Percentiles rank a stretch among this genome's conserved stretches.
phyloP scores from a whole-genome alignment of 495 filamentous ascomycete species.

The Lasiosphaeria ovina region DNA sequence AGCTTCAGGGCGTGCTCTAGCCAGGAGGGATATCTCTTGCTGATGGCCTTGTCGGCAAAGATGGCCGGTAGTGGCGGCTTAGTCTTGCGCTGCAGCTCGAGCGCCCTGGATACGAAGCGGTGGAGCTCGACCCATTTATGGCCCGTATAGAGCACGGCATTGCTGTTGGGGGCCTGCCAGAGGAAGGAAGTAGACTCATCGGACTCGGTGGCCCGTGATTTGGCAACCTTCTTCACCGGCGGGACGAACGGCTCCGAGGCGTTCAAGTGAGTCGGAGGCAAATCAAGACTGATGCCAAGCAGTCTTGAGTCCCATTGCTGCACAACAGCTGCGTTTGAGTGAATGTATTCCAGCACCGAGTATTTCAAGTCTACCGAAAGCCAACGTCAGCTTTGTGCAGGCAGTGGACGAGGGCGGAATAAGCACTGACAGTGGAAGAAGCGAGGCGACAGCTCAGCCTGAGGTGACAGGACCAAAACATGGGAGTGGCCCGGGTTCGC shows the following conservation, averaged over 20 bases:
- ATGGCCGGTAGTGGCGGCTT: slow-evolving; percentile 26
- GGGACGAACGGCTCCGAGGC: slow-evolving; percentile 51
- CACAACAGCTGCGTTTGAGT: slow-evolving; percentile 52
- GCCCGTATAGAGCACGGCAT: slow-evolving; percentile 76
- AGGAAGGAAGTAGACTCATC: slow-evolving; percentile 58
- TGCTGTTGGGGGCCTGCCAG: slow-evolving; percentile 78
- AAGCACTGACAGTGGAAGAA: slow-evolving; percentile 70
- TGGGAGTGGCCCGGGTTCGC: slow-evolving; percentile 58
- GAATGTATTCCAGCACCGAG: slow-evolving; percentile 66
- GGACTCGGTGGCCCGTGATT: slow-evolving; percentile 6
- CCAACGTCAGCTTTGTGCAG: not conserved
- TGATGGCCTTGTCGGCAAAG: slow-evolving; percentile 49
- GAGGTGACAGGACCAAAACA: slow-evolving; percentile 73
- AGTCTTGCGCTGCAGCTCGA: slow-evolving; percentile 43
- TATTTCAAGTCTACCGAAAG: slow-evolving; percentile 58
- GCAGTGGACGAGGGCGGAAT: not conserved
- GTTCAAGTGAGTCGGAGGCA: slow-evolving; percentile 61
- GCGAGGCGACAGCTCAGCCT: slow-evolving; percentile 67
- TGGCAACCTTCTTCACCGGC: slow-evolving; percentile 37
- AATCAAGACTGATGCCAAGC: slow-evolving; percentile 72
- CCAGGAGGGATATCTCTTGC: slow-evolving; percentile 68
- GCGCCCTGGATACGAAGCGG: slow-evolving; percentile 60
- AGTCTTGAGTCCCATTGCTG: slow-evolving; percentile 51
- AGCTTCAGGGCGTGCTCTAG: slow-evolving; percentile 74
- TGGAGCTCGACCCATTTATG: slow-evolving; percentile 82